Conservation (phyloP, 192 early-diverging fungal species). For the Backusella circina region DNA sequence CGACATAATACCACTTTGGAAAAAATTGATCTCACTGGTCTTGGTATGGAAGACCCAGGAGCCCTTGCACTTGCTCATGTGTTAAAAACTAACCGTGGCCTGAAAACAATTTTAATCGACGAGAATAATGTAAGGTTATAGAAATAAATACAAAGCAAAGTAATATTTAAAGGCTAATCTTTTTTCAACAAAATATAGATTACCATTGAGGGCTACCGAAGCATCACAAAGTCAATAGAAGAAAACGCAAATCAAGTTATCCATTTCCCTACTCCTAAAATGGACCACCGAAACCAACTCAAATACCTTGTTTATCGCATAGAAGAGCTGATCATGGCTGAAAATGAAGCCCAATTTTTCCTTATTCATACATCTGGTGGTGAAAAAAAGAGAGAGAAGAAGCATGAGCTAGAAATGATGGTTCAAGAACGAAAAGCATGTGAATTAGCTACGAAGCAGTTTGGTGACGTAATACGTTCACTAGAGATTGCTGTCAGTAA, state of each 20-base stretch:
- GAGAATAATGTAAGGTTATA: background rate
- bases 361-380: constrained; percentile 33
- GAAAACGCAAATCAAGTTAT: constrained; percentile 30
- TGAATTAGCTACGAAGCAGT: background rate
- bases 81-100: background rate
- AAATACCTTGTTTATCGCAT: constrained; percentile 25
- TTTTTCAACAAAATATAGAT: constrained; percentile 22
- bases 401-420: background rate
- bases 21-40: constrained; percentile 2
- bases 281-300: constrained; percentile 32
- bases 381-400: constrained; percentile 12
- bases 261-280: constrained; percentile 28
- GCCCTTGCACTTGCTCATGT: background rate
- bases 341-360: constrained; percentile 38
- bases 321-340: constrained; percentile 33
- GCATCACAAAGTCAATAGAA: constrained; percentile 33
- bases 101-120: background rate
- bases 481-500: background rate
- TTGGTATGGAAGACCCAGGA: background rate
- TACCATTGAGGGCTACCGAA: constrained; percentile 43
- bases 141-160: background rate
- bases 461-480: background rate
- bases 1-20: background rate
- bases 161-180: background rate
- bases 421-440: background rate